Evolutionary conservation across 495 filamentous ascomycete genomes (phyloP).

Genomic region (Penicillium dipodomyicola): DNA sequence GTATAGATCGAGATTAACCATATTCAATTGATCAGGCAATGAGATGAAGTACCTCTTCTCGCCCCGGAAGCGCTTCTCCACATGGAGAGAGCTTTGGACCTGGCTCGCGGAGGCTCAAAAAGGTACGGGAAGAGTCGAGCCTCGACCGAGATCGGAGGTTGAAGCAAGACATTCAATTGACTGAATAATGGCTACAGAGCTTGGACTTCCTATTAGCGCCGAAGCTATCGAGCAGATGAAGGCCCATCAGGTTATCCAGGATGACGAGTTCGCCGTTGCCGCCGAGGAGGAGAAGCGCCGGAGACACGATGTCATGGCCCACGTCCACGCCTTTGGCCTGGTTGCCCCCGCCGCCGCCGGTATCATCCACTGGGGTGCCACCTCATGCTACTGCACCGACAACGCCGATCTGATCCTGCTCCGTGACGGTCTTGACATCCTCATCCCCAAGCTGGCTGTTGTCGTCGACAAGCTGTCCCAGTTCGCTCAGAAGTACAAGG

Average conservation of each 20-base stretch:
- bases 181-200: constrained; percentile 38
- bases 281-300: constrained; percentile 76
- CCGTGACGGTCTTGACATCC: constrained; percentile 67
- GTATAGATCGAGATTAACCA: constrained; percentile 20
- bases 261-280: constrained; percentile 75
- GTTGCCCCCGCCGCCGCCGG: constrained; percentile 79
- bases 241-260: constrained; percentile 66
- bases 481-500: constrained; percentile 79
- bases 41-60: constrained; percentile 64
- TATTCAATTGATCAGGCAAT: constrained; percentile 33
- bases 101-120: constrained; percentile 81
- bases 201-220: constrained; percentile 58
- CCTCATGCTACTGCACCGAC: constrained; percentile 70
- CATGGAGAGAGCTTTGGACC: constrained; percentile 79
- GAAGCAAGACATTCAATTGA: constrained; percentile 25
- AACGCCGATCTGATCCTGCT: constrained; percentile 88
- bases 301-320: constrained; percentile 69
- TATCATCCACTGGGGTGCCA: constrained; percentile 81
- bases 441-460: constrained; percentile 81
- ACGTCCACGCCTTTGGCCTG: constrained; percentile 71
- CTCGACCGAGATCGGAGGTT: constrained; percentile 18
- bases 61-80: constrained; percentile 64
- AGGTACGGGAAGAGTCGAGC: constrained; percentile 41
- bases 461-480: constrained; percentile 75
- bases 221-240: constrained; percentile 76